A percentile compares a stretch with the other conserved stretches of the same genome.
phyloP scores from a whole-genome alignment of 306 rosid genomes.

The Astragalus membranaceus region DNA sequence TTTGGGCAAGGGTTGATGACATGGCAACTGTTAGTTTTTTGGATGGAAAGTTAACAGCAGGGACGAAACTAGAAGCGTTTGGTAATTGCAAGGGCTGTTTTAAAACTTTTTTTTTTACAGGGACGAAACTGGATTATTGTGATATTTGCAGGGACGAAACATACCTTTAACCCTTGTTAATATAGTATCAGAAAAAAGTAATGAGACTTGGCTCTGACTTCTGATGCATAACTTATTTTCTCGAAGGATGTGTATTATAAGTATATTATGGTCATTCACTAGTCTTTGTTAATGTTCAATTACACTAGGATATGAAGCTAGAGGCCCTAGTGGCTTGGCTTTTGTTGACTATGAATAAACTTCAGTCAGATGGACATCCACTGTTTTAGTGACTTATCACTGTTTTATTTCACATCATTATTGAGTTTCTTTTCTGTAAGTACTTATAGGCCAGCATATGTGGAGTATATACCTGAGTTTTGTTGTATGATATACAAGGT shows the following conservation, averaged over 20 bases:
- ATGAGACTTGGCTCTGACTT: background rate
- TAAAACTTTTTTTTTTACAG: too few species aligned
- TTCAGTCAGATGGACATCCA: conserved; percentile 11
- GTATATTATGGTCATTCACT: conserved; percentile 3
- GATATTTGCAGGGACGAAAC: too few species aligned
- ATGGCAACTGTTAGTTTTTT: too few species aligned
- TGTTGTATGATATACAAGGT: conserved; percentile 40
- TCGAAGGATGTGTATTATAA: conserved; percentile 5
- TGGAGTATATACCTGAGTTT: conserved; percentile 4
- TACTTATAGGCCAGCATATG: background rate
- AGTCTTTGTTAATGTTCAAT: background rate
- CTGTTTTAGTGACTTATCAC: background rate
- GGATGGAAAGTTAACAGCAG: too few species aligned
- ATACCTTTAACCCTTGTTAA: too few species aligned
- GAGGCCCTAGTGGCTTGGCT: background rate
- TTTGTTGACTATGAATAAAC: conserved; percentile 1
- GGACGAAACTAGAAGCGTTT: too few species aligned
- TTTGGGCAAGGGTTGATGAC: too few species aligned
- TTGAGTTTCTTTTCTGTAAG: conserved; percentile 8
- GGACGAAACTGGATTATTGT: too few species aligned
- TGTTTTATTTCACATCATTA: background rate
- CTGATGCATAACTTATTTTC: background rate
- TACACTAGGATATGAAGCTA: background rate
- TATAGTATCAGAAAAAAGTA: background rate
- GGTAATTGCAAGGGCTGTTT: too few species aligned